Conservation (phyloP, 495 filamentous ascomycete genomes). For the Letharia columbiana region DNA sequence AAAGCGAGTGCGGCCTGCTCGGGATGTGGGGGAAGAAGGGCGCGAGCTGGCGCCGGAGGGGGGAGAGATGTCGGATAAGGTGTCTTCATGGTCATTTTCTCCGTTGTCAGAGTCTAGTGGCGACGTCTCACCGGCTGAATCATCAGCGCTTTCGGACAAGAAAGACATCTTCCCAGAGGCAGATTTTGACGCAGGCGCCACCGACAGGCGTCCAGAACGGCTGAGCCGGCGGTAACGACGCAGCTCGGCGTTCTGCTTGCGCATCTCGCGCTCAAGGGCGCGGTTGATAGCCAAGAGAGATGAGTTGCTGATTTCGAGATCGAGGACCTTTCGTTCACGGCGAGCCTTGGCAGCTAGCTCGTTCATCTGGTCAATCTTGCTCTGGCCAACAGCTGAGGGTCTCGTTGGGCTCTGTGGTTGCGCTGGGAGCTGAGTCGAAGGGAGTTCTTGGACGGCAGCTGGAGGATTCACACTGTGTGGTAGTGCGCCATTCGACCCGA, state of each 20-base stretch:
- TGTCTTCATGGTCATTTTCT: conserved; percentile 41
- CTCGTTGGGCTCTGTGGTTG: conserved; percentile 40
- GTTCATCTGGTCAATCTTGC: conserved; percentile 42
- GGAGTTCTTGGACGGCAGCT: conserved; percentile 25
- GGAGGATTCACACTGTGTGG: conserved; percentile 12
- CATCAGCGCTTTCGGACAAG: conserved; percentile 33
- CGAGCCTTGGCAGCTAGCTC: conserved; percentile 76
- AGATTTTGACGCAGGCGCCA: conserved; percentile 39
- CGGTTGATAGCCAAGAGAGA: conserved; percentile 95
- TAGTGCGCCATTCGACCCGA: conserved; percentile 5
- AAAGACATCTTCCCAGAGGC: conserved; percentile 31
- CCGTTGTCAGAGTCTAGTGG: conserved; percentile 28
- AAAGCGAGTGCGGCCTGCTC: conserved; percentile 36
- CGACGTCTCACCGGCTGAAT: conserved; percentile 26
- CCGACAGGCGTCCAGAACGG: conserved; percentile 62
- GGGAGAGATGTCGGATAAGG: conserved; percentile 24
- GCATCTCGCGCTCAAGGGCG: conserved; percentile 80
- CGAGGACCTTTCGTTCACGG: conserved; percentile 87
- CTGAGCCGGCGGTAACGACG: conserved; percentile 75
- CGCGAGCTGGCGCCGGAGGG: conserved; percentile 24
- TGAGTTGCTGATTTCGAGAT: conserved; percentile 96
- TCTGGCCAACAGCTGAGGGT: conserved; percentile 30
- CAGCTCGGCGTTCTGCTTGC: conserved; percentile 83
- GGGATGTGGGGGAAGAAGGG: conserved; percentile 34
- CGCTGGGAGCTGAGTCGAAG: conserved; percentile 31